Evolutionary conservation across 768 basidiomycete genomes (phyloP).

Genomic region (Nevesoporus exiguus): DNA sequence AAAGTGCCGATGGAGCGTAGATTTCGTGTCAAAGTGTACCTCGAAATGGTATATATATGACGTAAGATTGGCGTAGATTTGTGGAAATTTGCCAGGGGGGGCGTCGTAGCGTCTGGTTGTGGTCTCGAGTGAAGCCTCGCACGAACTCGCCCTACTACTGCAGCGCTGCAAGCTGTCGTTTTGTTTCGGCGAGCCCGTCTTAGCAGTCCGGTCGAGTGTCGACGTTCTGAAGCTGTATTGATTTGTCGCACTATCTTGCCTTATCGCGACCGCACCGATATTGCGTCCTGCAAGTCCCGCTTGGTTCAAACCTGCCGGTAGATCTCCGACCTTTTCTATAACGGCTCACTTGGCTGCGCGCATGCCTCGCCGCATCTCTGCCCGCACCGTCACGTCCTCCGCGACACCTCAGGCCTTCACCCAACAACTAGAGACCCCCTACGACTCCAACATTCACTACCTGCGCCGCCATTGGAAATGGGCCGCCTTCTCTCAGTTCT

Average conservation of each 20-base stretch:
- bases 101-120: slow-evolving; percentile 2
- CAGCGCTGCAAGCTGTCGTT: slow-evolving; percentile 1
- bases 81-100: slow-evolving; percentile 11
- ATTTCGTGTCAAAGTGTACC: slow-evolving; percentile 16
- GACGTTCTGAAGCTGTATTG: slow-evolving; percentile 7
- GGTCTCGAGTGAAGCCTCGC: background rate
- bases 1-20: slow-evolving; percentile 1
- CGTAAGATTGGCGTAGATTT: slow-evolving; percentile 22
- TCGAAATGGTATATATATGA: slow-evolving; percentile 14
- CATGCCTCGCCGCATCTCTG: slow-evolving; percentile 59
- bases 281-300: slow-evolving; percentile 19
- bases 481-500: slow-evolving; percentile 90
- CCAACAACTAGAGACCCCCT: slow-evolving; percentile 25
- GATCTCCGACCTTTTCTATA: slow-evolving; percentile 38
- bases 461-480: slow-evolving; percentile 88
- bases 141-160: background rate
- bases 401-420: slow-evolving; percentile 30
- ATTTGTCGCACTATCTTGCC: slow-evolving; percentile 22
- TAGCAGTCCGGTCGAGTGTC: slow-evolving; percentile 12
- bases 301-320: slow-evolving; percentile 26
- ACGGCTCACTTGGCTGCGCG: slow-evolving; percentile 34
- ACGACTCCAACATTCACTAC: slow-evolving; percentile 40
- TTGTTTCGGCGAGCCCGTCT: slow-evolving; percentile 13
- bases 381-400: slow-evolving; percentile 35
- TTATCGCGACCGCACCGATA: slow-evolving; percentile 19